phyloP scores from a whole-genome alignment of 352 stramenopile species.

The Aphanomyces cochlioides region DNA sequence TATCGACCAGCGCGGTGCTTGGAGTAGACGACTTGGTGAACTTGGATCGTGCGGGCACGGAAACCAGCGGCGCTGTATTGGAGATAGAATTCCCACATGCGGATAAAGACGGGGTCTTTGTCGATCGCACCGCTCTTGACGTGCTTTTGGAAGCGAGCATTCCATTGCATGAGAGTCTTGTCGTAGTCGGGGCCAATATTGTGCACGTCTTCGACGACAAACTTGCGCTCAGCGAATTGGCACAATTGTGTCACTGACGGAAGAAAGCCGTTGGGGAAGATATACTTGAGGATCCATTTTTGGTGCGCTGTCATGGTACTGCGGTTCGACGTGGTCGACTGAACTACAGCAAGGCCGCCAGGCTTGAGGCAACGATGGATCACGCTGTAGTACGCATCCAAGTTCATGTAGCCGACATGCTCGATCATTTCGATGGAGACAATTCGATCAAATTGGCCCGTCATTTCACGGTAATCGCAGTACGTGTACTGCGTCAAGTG shows the following conservation, averaged over 20 bases:
- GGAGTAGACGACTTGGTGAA: slow-evolving; percentile 80
- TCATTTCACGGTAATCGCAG: slow-evolving; percentile 88
- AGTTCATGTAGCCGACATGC: slow-evolving; percentile 86
- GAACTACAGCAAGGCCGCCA: slow-evolving; percentile 64
- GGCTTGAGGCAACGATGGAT: slow-evolving; percentile 82
- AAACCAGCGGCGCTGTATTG: slow-evolving; percentile 88
- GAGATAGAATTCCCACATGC: slow-evolving; percentile 89
- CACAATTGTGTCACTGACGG: slow-evolving; percentile 73
- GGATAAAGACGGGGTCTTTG: slow-evolving; percentile 76
- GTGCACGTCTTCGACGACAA: slow-evolving; percentile 78
- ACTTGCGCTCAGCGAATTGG: slow-evolving; percentile 70
- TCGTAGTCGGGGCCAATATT: slow-evolving; percentile 87
- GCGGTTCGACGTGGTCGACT: slow-evolving; percentile 79
- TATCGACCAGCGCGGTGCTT: slow-evolving; percentile 79
- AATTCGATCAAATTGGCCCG: slow-evolving; percentile 81
- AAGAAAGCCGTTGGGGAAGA: slow-evolving; percentile 87
- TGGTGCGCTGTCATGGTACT: slow-evolving; percentile 79
- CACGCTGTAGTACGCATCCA: slow-evolving; percentile 80
- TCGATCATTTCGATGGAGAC: slow-evolving; percentile 88
- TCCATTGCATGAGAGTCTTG: slow-evolving; percentile 88
- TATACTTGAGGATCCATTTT: slow-evolving; percentile 89
- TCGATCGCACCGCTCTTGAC: slow-evolving; percentile 69
- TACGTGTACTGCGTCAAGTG: slow-evolving; percentile 87
- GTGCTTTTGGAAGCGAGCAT: slow-evolving; percentile 81
- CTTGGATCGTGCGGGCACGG: slow-evolving; percentile 78